Base-by-base conservation (phyloP, 495 filamentous ascomycete genomes). In the Neurospora sp. region DNA sequence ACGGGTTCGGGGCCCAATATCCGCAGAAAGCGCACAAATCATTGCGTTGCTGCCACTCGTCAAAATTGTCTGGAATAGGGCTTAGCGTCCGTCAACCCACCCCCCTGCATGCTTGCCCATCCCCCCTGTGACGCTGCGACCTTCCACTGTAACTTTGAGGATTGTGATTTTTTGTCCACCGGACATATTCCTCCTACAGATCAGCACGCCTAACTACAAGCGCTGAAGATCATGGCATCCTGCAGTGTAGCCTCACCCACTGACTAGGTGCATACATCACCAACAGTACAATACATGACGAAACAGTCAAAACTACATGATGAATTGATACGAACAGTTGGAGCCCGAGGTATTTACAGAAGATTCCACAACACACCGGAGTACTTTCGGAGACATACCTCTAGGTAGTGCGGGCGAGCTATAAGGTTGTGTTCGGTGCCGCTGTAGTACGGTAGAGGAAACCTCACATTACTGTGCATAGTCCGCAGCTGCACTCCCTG, bases 51-150 rank as follows among this genome's bases (percentile, higher is more conserved):
- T 35, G 14, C 54, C 59, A 62, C 75, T 86, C 84, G 84, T 82
- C 77, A 83, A 86, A 83, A 77, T 77, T 85, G 73, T 79, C 83
- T 78, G 70, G 73, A 80, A 80, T 80, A 82, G 76, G 83, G 83
- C 82, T 83, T 86, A 85, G 84, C 76, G 83, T 74, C 62, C 35
- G 44, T 37, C 70, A 16, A 3, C 16, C 42, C 23, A 3, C 16
- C 42, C 23, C 41, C 23, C 16, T 54, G 44, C 44, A 48, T 54
- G 46, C 44, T 48, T 48, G 44, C n/a, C 8, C 42, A n/a, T 44
- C 42, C 18, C n/a, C n/a, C 46, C 46, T 16, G 23, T 59, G 27
- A 31, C 54, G 12, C 23, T 62, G 54, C 23, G 11, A 31, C 23
- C 54, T 62, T 62, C 6, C 23, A 9, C 27, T 62, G 54, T 35